Base-by-base conservation (phyloP, 2,329 filamentous ascomycete species). In the Fusarium sp. region DNA sequence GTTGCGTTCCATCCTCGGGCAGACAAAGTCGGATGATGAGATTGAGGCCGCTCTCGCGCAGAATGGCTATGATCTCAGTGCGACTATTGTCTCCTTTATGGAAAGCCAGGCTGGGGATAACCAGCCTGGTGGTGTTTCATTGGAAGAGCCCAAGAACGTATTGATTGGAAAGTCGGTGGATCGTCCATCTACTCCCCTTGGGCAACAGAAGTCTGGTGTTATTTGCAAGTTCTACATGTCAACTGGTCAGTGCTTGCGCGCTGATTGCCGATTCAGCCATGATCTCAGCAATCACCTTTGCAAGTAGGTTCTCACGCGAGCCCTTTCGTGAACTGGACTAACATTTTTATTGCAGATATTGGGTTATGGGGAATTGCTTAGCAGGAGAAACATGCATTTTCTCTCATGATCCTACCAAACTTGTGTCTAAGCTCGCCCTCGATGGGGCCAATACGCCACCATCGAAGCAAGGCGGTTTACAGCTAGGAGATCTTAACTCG, bases 201-300 rank as follows among this genome's bases (percentile, higher is more conserved):
- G 89, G 27, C 91, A 92, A 77, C 88, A 92, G 75, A 95, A 94
- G 80, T 94, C 92, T 70, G 92, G 94, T 30, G 92, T 98, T 41
- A 93, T 98, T 44, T 99, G 96, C 88, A 97, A 97, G 82, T 99
- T 98, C 81, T 98, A 94, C 86, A 85, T 99, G 70, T 95, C 95
- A 13, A 97, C 93, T 11, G 96, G 96, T n/a, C 93, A 96, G 81
- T 99, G 96, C 80, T 90, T 98, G 57, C 90, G 96, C 64, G 95
- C 95, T 66, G 96, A 99, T 81, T 99, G 96, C 81, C 92, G 95
- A 63, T 99, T 98, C 82, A 97, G 95, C 74, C 96, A 99, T 81
- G 95, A 99, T 80, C 88, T 97, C 46, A 97, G 93, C 78, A 97
- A 93, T 78, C 96, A 98, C 77, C 88, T 99, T 69, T 99, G 96